Percentiles rank a stretch among this genome's conserved stretches.
Conservation (phyloP, 2,329 filamentous ascomycete genomes). For the Dactylonectria macrodidyma region DNA sequence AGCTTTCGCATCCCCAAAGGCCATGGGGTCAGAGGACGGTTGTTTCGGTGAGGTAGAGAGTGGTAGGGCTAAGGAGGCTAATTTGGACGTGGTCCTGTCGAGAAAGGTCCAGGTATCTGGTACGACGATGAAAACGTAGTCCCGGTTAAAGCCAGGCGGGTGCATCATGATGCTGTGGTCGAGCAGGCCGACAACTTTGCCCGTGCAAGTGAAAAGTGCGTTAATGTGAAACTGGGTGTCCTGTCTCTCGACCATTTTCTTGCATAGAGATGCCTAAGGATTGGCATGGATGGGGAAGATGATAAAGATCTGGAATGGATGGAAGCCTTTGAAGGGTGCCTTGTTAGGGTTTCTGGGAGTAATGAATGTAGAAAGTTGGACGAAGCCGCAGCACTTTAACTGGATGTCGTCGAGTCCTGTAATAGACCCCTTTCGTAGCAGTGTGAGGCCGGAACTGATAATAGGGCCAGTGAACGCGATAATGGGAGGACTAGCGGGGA, state of each 20-base stretch:
- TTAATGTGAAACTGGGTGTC: not conserved
- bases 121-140: constrained; percentile 16
- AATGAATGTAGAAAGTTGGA: not conserved
- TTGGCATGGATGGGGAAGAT: constrained; percentile 9
- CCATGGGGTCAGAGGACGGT: too few species aligned
- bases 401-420: not conserved
- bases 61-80: too few species aligned
- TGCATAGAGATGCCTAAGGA: not conserved
- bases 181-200: constrained; percentile 9
- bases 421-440: not conserved
- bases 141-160: not conserved
- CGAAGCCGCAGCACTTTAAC: not conserved
- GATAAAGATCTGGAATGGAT: constrained; percentile 14
- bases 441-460: not conserved
- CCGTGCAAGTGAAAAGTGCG: not conserved
- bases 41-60: too few species aligned
- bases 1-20: too few species aligned
- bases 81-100: too few species aligned
- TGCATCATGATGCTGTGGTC: not conserved
- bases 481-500: not conserved
- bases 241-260: constrained; percentile 1
- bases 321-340: constrained; percentile 1
- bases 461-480: not conserved
- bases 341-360: not conserved
- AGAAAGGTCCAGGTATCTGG: constrained; percentile 8